Evolutionary conservation across 163 green algal genomes (phyloP).

Genomic region (Smithsoniella earleae): DNA sequence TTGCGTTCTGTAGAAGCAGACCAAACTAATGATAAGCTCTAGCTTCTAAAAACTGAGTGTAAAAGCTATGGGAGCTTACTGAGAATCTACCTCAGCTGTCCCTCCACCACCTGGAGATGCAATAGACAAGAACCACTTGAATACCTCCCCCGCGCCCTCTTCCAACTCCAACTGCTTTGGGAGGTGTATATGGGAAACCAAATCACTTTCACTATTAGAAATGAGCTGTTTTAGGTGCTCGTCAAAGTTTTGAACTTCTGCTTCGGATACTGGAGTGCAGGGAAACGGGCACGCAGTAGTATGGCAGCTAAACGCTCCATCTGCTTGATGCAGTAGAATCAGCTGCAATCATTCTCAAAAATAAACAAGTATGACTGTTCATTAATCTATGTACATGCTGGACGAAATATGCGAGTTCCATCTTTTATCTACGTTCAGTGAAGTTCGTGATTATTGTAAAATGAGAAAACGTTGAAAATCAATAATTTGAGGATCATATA

Average conservation of each 20-base stretch:
- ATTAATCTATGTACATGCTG: neutral
- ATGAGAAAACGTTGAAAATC: neutral
- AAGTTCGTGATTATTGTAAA: no score
- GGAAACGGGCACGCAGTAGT: neutral
- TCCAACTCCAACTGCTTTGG: conserved; percentile 2
- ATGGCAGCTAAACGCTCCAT: neutral
- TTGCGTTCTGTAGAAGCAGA: neutral
- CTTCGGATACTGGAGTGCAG: neutral
- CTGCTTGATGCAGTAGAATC: neutral
- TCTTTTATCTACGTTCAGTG: no score
- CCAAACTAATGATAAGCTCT: neutral
- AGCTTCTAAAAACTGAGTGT: neutral
- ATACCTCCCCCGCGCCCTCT: conserved; percentile 8
- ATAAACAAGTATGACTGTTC: neutral
- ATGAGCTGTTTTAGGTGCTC: neutral
- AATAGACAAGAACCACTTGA: neutral
- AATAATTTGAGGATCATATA: neutral
- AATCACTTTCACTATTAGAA: neutral
- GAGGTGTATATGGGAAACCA: neutral
- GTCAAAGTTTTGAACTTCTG: conserved; percentile 6
- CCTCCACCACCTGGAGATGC: neutral
- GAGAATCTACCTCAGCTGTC: neutral
- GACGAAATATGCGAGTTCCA: no score
- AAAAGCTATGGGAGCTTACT: neutral
- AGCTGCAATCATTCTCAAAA: neutral